Evolutionary conservation across 2,329 filamentous ascomycete genomes (phyloP).

Genomic region (Clarireedia monteithiana): DNA sequence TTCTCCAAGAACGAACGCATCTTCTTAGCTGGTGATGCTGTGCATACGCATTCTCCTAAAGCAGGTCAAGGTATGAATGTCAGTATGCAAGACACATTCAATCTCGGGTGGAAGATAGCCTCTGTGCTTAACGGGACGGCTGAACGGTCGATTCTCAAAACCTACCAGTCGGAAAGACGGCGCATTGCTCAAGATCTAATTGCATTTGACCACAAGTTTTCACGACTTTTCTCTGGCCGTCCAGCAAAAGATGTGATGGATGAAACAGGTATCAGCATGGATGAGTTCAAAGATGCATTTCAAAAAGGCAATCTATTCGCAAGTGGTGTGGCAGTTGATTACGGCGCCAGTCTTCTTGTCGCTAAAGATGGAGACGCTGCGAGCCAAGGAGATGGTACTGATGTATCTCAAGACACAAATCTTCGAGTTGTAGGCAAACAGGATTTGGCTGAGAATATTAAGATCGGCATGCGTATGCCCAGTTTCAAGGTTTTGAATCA

Average conservation of each 20-base stretch:
- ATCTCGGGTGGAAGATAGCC: slow-evolving; percentile 52
- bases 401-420: slow-evolving; percentile 38
- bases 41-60: slow-evolving; percentile 53
- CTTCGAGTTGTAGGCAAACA: slow-evolving; percentile 43
- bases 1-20: slow-evolving; percentile 36
- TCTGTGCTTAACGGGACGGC: slow-evolving; percentile 25
- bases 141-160: slow-evolving; percentile 46
- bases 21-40: slow-evolving; percentile 44
- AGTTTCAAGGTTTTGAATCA: slow-evolving; percentile 54
- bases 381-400: slow-evolving; percentile 40
- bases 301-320: slow-evolving; percentile 53
- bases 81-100: slow-evolving; percentile 54
- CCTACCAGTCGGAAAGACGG: slow-evolving; percentile 55
- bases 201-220: slow-evolving; percentile 50
- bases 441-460: slow-evolving; percentile 22
- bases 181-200: slow-evolving; percentile 60
- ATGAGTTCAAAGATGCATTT: slow-evolving; percentile 54
- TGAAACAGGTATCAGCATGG: slow-evolving; percentile 50
- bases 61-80: slow-evolving; percentile 55
- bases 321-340: slow-evolving; percentile 50
- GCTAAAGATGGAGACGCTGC: slow-evolving; percentile 40
- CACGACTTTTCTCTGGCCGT: slow-evolving; percentile 47
- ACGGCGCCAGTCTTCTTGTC: slow-evolving; percentile 47
- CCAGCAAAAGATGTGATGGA: slow-evolving; percentile 36
- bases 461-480: slow-evolving; percentile 49